These are phyloP conservation scores for Cutaneotrichosporon dermatis DNA, from an alignment of 1,284 basidiomycete species.

Conservation along the genomic window DNA sequence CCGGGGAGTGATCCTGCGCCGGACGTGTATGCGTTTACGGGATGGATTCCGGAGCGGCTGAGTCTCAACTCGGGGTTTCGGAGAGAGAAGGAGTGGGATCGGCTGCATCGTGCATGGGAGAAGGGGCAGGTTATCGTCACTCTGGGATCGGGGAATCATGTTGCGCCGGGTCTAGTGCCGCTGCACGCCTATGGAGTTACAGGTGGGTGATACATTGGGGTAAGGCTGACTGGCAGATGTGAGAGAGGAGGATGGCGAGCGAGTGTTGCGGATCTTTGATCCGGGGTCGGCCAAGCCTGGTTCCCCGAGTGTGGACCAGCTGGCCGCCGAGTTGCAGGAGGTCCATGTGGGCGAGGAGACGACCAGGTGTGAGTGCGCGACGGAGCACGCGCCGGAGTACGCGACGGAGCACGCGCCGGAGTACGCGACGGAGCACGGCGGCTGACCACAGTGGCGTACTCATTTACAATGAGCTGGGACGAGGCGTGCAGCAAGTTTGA, in stretches of 20 bases:
- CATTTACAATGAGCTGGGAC: slow-evolving; percentile 59
- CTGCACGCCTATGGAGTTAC: slow-evolving; percentile 47
- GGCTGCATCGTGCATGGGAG: slow-evolving; percentile 23
- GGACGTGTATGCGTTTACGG: slow-evolving; percentile 56
- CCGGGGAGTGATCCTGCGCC: slow-evolving; percentile 40
- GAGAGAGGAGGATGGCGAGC: slow-evolving; percentile 14
- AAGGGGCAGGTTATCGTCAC: slow-evolving; percentile 68
- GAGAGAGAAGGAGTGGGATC: slow-evolving; percentile 73
- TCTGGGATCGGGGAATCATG: slow-evolving; percentile 62
- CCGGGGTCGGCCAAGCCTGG: slow-evolving; percentile 25
- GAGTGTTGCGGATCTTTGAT: slow-evolving; percentile 38
- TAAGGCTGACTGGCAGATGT: slow-evolving; percentile 49
- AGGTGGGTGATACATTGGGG: slow-evolving; percentile 19
- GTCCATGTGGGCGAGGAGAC: background rate
- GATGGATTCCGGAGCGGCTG: slow-evolving; percentile 80
- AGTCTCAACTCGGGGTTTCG: slow-evolving; percentile 58
- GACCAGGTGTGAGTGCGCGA: too few species aligned
- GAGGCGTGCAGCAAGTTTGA: slow-evolving; percentile 70
- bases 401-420: too few species aligned
- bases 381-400: too few species aligned
- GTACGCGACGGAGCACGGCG: too few species aligned
- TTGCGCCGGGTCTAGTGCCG: slow-evolving; percentile 26
- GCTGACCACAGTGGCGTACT: background rate
- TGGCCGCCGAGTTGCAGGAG: background rate
- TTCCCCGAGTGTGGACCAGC: background rate